These are phyloP conservation scores for Hypoxylon rickii DNA, from an alignment of 495 filamentous ascomycete genomes.

Conservation along the genomic window DNA sequence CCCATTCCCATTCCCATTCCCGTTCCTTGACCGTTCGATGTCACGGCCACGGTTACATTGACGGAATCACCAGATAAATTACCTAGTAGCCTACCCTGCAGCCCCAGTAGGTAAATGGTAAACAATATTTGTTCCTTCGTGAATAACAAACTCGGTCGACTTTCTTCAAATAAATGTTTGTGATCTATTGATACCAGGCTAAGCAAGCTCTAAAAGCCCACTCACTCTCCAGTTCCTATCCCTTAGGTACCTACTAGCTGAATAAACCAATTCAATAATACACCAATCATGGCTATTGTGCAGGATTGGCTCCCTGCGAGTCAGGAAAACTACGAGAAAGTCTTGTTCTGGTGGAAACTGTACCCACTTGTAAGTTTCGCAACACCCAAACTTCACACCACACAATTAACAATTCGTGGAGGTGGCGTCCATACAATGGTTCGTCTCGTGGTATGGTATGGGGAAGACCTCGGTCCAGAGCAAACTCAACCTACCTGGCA, in stretches of 20 bases:
- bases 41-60: constrained; percentile 10
- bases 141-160: neutral
- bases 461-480: constrained; percentile 83
- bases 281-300: constrained; percentile 40
- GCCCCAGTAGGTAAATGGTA: too few relatives aligned
- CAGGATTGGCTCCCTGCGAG: constrained; percentile 57
- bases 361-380: constrained; percentile 44
- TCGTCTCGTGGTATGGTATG: constrained; percentile 66
- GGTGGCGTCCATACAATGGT: constrained; percentile 66
- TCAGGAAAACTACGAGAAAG: constrained; percentile 53
- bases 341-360: constrained; percentile 59
- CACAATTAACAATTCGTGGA: constrained; percentile 34
- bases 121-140: neutral
- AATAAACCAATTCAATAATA: neutral
- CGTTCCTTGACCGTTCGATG: too few relatives aligned
- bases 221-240: neutral
- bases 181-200: neutral
- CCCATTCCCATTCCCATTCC: too few relatives aligned
- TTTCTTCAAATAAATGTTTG: neutral
- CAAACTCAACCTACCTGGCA: constrained; percentile 84
- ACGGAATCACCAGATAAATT: constrained; percentile 10
- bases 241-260: neutral
- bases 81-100: too few relatives aligned
- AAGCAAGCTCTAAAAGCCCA: neutral
- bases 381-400: neutral